Evolutionary conservation across 2,329 filamentous ascomycete genomes (phyloP).

Genomic region (Scleromitrula shiraiana): DNA sequence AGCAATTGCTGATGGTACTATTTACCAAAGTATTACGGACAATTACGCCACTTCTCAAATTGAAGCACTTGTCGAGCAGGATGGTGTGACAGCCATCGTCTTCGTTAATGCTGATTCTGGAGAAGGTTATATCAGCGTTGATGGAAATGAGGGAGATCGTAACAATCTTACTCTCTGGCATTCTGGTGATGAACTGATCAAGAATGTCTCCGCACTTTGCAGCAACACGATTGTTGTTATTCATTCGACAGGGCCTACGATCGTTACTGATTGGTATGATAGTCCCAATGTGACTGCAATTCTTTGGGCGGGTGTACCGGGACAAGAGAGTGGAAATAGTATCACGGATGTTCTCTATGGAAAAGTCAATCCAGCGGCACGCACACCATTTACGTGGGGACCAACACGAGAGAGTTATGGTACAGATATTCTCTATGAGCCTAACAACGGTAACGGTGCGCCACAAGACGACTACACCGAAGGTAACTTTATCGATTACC

Average conservation of each 20-base stretch:
- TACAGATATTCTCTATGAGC: slow-evolving; percentile 37
- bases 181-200: slow-evolving; percentile 70
- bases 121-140: slow-evolving; percentile 78
- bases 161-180: slow-evolving; percentile 90
- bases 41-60: slow-evolving; percentile 63
- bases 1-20: slow-evolving; percentile 50
- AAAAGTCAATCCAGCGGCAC: slow-evolving; percentile 65
- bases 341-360: slow-evolving; percentile 81
- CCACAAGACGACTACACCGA: slow-evolving; percentile 70
- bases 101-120: slow-evolving; percentile 85
- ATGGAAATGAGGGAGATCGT: slow-evolving; percentile 79
- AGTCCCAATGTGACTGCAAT: slow-evolving; percentile 77
- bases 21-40: slow-evolving; percentile 60
- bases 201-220: slow-evolving; percentile 68
- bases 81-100: slow-evolving; percentile 66
- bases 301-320: slow-evolving; percentile 72
- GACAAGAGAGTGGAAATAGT: slow-evolving; percentile 74
- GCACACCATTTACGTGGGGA: slow-evolving; percentile 76
- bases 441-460: slow-evolving; percentile 57
- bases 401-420: slow-evolving; percentile 43
- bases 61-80: slow-evolving; percentile 49
- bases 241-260: slow-evolving; percentile 73
- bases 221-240: slow-evolving; percentile 90
- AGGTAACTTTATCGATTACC: slow-evolving; percentile 76
- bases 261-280: slow-evolving; percentile 67